Conservation (phyloP, 2,329 filamentous ascomycete species). For the Paradendryphiella salina region DNA sequence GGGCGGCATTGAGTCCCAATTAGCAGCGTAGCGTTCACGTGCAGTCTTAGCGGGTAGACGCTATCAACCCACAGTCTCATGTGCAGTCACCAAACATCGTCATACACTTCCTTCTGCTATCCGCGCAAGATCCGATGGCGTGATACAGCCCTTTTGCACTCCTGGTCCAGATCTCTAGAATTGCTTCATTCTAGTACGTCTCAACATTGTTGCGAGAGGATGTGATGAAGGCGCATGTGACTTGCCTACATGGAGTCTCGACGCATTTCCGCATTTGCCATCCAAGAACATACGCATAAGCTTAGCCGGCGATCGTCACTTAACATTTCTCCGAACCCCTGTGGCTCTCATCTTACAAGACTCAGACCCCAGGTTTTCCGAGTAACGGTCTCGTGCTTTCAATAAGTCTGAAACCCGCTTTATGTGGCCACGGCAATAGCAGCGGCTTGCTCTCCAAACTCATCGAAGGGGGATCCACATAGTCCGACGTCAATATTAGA, state of each 20-base stretch:
- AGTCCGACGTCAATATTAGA: slow-evolving; percentile 13
- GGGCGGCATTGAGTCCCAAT: not conserved
- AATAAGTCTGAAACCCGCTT: slow-evolving; percentile 14
- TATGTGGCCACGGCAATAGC: slow-evolving; percentile 2
- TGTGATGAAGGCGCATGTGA: slow-evolving; percentile 7
- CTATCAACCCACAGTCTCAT: not conserved
- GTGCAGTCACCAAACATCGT: not conserved
- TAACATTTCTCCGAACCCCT: slow-evolving; percentile 12
- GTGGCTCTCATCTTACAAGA: slow-evolving; percentile 5
- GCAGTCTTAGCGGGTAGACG: not conserved
- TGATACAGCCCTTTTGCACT: not conserved
- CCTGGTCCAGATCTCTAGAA: too few species aligned
- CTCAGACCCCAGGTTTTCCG: slow-evolving; percentile 2
- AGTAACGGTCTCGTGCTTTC: slow-evolving; percentile 1
- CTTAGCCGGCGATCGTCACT: slow-evolving; percentile 11
- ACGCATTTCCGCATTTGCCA: not conserved
- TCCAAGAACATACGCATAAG: slow-evolving; percentile 6
- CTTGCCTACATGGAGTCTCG: slow-evolving; percentile 3
- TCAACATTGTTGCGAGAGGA: not conserved
- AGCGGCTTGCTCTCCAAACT: slow-evolving; percentile 6
- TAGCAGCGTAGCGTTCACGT: not conserved
- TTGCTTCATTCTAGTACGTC: too few species aligned
- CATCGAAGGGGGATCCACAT: slow-evolving; percentile 5
- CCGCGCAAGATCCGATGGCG: too few species aligned
- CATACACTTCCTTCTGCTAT: not conserved